Evolutionary conservation across 2,329 filamentous ascomycete genomes (phyloP), one percentile per base, ranked within the genome.

Genomic region (Cercospora citrullina): DNA sequence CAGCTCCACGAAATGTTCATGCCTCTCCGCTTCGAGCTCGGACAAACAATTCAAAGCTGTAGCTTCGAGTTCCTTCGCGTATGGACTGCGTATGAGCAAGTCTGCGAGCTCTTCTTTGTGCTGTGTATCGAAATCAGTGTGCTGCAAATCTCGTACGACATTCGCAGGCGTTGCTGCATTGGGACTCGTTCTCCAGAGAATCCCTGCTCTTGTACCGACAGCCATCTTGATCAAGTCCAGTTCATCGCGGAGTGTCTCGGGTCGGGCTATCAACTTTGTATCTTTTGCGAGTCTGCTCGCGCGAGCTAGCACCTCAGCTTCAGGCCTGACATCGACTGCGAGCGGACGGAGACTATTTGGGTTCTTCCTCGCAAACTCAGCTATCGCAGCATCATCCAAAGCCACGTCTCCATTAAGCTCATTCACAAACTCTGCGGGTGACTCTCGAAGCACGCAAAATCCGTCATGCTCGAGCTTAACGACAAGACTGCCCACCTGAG

Each of bases 51-150:
- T 66, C 16, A 64, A 58, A 14, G 69, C 65, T 16, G 68, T 68
- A 4, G 61, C 62, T 31, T 71, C 69, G 12, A 74, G 65, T 18
- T 67, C 70, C 57, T 68, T 67, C 18, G 65, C 51, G n/a, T 70
- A 64, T 21, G 39, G 26, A 59, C 68, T 72, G 42, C 67, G 67
- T 18, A 73, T 51, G 0, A 70, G 68, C 10, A 72, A 60, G 18
- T 65, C 62, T 14, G 67, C 67, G 12, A 72, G 71, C 30, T 70
- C 69, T 36, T 48, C 61, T 42, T 63, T 58, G 31, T 67, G 62
- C 18, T 26, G 10, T 10, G 31, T 21, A 1, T 26, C 48, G 26
- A 62, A 69, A 51, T 69, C 68, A 9, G 68, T 65, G 21, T 63
- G 62, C 28, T 69, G 64, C n/a, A 69, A 18, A 6, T 57, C 48